phyloP scores from a whole-genome alignment of 345 rosid species.

The Dipteronia dyeriana region DNA sequence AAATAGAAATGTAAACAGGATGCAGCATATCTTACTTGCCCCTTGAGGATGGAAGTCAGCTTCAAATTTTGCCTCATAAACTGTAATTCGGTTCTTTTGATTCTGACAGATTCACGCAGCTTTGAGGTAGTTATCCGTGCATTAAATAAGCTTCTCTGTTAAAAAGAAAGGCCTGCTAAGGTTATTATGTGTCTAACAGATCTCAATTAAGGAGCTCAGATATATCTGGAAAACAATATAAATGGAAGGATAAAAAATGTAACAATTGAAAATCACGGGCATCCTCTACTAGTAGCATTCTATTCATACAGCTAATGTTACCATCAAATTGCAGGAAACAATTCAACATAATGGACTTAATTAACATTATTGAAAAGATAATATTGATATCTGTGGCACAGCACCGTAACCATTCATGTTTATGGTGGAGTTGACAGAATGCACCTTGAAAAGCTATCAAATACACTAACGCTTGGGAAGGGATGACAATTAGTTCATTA shows the following conservation, averaged over 20 bases:
- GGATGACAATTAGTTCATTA: neutral
- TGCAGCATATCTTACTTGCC: slow-evolving; percentile 53
- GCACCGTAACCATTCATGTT: neutral
- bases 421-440: neutral
- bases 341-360: neutral
- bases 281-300: neutral
- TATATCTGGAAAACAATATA: slow-evolving; percentile 13
- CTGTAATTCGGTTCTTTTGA: slow-evolving; percentile 64
- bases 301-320: neutral
- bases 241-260: neutral
- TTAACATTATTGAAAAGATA: neutral
- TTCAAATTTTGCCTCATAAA: slow-evolving; percentile 66
- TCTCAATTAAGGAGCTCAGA: neutral
- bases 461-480: neutral
- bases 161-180: slow-evolving; percentile 13
- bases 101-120: slow-evolving; percentile 70
- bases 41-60: slow-evolving; percentile 58
- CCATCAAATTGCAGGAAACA: neutral
- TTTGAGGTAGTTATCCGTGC: slow-evolving; percentile 57
- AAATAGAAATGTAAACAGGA: slow-evolving; percentile 20
- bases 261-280: neutral
- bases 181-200: neutral
- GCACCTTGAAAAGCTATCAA: neutral
- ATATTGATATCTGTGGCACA: neutral
- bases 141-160: slow-evolving; percentile 66